These are phyloP conservation scores for Postia placenta DNA, from an alignment of 768 basidiomycete species.

Conservation along the genomic window DNA sequence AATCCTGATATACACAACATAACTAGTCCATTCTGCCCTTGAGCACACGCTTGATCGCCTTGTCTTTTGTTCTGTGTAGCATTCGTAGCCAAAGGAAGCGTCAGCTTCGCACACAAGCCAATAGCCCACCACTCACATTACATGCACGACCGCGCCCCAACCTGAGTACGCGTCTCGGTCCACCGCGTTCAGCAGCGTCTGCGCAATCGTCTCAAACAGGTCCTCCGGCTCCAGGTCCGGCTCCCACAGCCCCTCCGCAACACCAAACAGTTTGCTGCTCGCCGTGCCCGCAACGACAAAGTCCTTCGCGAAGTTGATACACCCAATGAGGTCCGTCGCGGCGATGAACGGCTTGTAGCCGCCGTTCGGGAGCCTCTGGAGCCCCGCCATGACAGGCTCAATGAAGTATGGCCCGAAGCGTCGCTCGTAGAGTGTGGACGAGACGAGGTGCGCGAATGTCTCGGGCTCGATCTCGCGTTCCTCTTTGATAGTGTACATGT, in stretches of 20 bases:
- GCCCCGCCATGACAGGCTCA: constrained; percentile 93
- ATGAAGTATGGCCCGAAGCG: constrained; percentile 96
- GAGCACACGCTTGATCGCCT: constrained; percentile 49
- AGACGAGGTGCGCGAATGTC: constrained; percentile 93
- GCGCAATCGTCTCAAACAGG: constrained; percentile 96
- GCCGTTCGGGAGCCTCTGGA: constrained; percentile 68
- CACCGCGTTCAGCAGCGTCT: constrained; percentile 90
- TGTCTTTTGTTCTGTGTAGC: constrained; percentile 38
- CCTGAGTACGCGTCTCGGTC: constrained; percentile 97
- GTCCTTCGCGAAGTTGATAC: constrained; percentile 91
- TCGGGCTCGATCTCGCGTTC: constrained; percentile 95
- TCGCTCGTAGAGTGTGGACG: constrained; percentile 91
- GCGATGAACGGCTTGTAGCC: constrained; percentile 89
- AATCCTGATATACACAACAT: constrained; percentile 10
- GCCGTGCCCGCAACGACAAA: constrained; percentile 96
- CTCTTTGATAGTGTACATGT: constrained; percentile 99
- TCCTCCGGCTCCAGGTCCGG: constrained; percentile 95
- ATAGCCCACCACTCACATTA: constrained; percentile 62
- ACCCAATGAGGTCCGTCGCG: constrained; percentile 89
- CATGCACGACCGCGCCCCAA: constrained; percentile 93
- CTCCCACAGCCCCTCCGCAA: constrained; percentile 98
- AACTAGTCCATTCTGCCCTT: constrained; percentile 47
- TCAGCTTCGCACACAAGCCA: background rate
- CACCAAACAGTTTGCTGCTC: constrained; percentile 87
- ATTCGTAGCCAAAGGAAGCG: background rate